Evolutionary conservation across 306 rosid genomes (phyloP), one percentile per base, ranked within the genome.

Genomic region (Acacia confusa): DNA sequence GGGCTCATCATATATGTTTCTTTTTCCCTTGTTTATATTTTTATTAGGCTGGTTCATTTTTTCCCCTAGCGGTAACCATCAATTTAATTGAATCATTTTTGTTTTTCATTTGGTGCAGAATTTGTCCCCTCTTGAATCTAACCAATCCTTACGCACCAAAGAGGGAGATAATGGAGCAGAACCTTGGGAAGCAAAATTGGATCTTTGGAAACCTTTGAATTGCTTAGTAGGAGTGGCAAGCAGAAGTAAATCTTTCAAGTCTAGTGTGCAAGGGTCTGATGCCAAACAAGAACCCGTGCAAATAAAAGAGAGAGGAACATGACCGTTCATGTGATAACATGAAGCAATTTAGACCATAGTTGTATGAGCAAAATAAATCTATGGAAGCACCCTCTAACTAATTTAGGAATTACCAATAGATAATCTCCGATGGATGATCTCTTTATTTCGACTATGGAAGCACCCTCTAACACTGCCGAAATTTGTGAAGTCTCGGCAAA

Each of bases 181-280:
- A 77, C 79, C 81, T n/a, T 74, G 86, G 81, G 93, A 89, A 41
- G 88, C 93, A 50, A 90, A 83, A 84, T 38, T 79, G 84, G 97
- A 90, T 83, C 90, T 86, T 64, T 87, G 92, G 92, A 88, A 87
- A 81, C 90, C 97, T 57, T 81, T 91, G 76, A 91, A 90, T 74
- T 93, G 74, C 76, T 82, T 91, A 70, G 97, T 90, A 34, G 96
- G 91, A 86, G 92, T 85, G 77, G 92, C 96, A 63, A 87, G 92
- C 80, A 82, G 94, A 83, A 91, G 92, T 60, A 91, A 92, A 81
- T 84, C 90, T 79, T 86, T 83, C 75, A 92, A 91, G 84, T 82
- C 92, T 83, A 88, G 80, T 79, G 79, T 85, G 60, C 92, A 91
- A 77, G 89, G 80, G 1, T 81, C 80, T 57, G 89, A 87, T 58